phyloP scores from a whole-genome alignment of 2,329 filamentous ascomycete genomes.

The Aspergillus luchuensis region DNA sequence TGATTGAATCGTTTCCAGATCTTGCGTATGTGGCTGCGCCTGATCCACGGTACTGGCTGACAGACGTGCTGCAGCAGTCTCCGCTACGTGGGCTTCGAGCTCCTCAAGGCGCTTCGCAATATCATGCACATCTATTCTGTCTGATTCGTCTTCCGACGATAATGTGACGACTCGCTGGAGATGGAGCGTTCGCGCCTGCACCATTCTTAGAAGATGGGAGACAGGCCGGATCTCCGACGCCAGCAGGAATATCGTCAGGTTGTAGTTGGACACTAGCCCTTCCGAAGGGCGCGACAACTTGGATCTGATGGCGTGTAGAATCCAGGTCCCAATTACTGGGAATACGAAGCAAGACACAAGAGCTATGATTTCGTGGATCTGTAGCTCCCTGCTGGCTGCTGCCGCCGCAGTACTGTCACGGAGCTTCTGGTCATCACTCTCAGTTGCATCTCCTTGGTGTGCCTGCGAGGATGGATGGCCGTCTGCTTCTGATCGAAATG shows the following conservation, averaged over 20 bases:
- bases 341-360: constrained; percentile 76
- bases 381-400: constrained; percentile 63
- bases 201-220: constrained; percentile 77
- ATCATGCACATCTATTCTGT: constrained; percentile 50
- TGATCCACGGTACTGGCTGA: constrained; percentile 11
- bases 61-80: constrained; percentile 34
- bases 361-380: constrained; percentile 72
- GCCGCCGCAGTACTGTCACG: constrained; percentile 25
- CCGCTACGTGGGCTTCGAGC: constrained; percentile 62
- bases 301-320: constrained; percentile 77
- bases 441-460: neutral
- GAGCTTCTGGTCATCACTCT: constrained; percentile 9
- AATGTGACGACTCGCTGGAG: constrained; percentile 70
- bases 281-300: constrained; percentile 83
- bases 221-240: constrained; percentile 83
- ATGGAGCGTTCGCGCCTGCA: constrained; percentile 76
- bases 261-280: constrained; percentile 87
- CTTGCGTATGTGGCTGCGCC: constrained; percentile 19
- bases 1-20: constrained; percentile 45
- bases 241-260: constrained; percentile 85
- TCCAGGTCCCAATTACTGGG: constrained; percentile 76
- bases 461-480: constrained; percentile 19
- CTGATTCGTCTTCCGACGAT: constrained; percentile 34
- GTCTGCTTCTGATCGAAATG: constrained; percentile 32
- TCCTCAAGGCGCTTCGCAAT: constrained; percentile 68